Conservation (phyloP, 495 filamentous ascomycete genomes). For the Aspergillus sparsus region DNA sequence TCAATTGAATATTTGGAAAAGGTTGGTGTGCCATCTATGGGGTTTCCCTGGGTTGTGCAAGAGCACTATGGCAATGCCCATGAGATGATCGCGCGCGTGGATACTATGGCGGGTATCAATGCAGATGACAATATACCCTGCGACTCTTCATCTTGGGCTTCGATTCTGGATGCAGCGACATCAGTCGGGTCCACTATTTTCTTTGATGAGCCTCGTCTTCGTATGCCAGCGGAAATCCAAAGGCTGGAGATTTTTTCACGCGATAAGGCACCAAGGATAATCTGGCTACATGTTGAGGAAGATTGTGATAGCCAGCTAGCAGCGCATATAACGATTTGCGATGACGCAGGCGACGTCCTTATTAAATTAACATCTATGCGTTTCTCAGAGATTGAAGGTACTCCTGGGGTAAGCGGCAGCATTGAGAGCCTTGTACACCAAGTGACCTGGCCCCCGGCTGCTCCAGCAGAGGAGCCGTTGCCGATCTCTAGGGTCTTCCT, state of each 20-base stretch:
- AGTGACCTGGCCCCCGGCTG: conserved; percentile 38
- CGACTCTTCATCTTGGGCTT: conserved; percentile 44
- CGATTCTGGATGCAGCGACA: conserved; percentile 48
- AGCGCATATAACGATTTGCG: conserved; percentile 19
- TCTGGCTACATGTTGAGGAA: conserved; percentile 7
- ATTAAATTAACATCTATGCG: conserved; percentile 36
- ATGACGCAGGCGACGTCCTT: conserved; percentile 30
- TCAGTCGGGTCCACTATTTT: conserved; percentile 50
- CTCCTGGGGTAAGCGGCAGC: conserved; percentile 27
- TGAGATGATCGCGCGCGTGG: conserved; percentile 47
- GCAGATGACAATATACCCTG: conserved; percentile 29
- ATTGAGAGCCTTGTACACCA: conserved; percentile 38
- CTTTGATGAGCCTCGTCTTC: conserved; percentile 39
- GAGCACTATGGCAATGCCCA: conserved; percentile 41
- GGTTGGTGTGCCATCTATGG: conserved; percentile 47
- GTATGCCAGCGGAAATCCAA: conserved; percentile 45
- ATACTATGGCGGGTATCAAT: too few species aligned
- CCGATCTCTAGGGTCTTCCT: conserved; percentile 27
- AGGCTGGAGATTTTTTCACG: too few species aligned
- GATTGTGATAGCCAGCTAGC: neutral
- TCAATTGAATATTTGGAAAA: conserved; percentile 42
- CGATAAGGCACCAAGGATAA: too few species aligned
- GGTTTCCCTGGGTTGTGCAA: conserved; percentile 46
- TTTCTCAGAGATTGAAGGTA: conserved; percentile 44
- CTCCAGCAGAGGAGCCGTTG: conserved; percentile 26